Percentiles rank a stretch among this genome's conserved stretches.
Evolutionary conservation across 2,329 filamentous ascomycete genomes (phyloP).

Genomic region (Phaeosphaeriaceae sp.): DNA sequence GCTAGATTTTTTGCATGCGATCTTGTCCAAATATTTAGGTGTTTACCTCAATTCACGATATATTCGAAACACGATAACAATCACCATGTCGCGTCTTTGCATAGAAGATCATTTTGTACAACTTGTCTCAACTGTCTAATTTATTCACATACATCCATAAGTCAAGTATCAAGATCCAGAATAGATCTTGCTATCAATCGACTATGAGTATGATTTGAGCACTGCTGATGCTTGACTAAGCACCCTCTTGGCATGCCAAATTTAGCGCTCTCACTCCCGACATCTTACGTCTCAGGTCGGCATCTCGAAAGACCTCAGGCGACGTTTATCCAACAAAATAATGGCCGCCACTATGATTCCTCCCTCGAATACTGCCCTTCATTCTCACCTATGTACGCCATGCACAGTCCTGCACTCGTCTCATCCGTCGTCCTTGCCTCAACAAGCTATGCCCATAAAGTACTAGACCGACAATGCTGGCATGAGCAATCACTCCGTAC

Average conservation of each 20-base stretch:
- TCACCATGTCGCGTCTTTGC: neutral
- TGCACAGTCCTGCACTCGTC: neutral
- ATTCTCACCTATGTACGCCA: neutral
- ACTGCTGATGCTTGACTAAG: conserved; percentile 11
- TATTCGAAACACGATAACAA: neutral
- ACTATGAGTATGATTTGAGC: neutral
- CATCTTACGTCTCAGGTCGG: conserved; percentile 24
- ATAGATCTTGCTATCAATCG: too few species aligned
- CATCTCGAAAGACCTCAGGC: neutral
- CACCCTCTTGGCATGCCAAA: conserved; percentile 15
- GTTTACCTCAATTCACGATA: too few species aligned
- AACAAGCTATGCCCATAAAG: neutral
- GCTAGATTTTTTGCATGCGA: too few species aligned
- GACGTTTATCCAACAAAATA: neutral
- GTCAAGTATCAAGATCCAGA: too few species aligned
- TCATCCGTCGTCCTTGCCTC: neutral
- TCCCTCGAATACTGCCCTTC: too few species aligned
- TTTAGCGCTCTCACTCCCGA: conserved; percentile 16
- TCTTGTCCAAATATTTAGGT: too few species aligned
- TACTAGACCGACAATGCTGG: conserved; percentile 35
- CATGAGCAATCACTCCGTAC: conserved; percentile 23
- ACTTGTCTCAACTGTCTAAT: too few species aligned
- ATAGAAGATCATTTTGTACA: too few species aligned
- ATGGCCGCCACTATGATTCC: neutral
- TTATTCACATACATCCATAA: too few species aligned